Conservation (phyloP, 345 rosid genomes). For the Toxicodendron radicans region DNA sequence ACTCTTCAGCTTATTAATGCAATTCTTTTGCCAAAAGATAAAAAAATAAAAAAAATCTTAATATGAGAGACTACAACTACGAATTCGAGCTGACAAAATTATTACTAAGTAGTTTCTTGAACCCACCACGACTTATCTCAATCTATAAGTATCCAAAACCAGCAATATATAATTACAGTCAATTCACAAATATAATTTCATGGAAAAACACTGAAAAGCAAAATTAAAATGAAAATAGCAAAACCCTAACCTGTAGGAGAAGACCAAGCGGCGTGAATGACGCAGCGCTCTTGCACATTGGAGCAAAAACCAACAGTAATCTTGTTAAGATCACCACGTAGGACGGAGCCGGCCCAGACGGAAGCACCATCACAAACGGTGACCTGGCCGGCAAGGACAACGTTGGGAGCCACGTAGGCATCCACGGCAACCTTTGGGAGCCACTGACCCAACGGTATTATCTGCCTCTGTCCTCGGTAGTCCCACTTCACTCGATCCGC, state of each 20-base stretch:
- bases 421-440: slow-evolving; percentile 92
- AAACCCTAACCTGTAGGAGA: slow-evolving; percentile 78
- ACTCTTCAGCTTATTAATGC: neutral
- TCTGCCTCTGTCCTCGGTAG: slow-evolving; percentile 91
- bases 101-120: neutral
- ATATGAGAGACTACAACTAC: neutral
- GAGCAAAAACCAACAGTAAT: slow-evolving; percentile 90
- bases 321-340: slow-evolving; percentile 97
- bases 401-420: slow-evolving; percentile 92
- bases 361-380: slow-evolving; percentile 83
- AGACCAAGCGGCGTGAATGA: slow-evolving; percentile 94
- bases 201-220: neutral
- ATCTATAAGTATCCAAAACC: neutral
- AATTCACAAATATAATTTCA: neutral
- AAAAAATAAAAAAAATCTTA: neutral
- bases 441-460: slow-evolving; percentile 95
- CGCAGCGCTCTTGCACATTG: slow-evolving; percentile 91
- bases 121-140: neutral
- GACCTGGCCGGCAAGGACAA: slow-evolving; percentile 91
- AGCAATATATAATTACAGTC: neutral
- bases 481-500: slow-evolving; percentile 94
- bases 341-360: slow-evolving; percentile 88
- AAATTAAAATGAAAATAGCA: neutral
- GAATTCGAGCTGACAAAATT: neutral
- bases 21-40: neutral